Evolutionary conservation across 2,329 filamentous ascomycete genomes (phyloP).

Genomic region (Dactylellina leptospora): DNA sequence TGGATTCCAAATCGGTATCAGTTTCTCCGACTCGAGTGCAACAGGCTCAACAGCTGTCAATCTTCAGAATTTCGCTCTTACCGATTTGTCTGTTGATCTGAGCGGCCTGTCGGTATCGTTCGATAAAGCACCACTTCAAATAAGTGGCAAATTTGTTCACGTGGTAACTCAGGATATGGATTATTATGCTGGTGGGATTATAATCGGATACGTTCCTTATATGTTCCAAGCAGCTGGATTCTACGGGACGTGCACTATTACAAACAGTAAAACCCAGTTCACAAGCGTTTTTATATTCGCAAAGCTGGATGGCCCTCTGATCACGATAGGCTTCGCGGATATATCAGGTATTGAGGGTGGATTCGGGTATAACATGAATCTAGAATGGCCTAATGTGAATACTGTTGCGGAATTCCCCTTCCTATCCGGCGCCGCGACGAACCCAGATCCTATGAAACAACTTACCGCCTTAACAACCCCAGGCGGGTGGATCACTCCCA

Average conservation of each 20-base stretch:
- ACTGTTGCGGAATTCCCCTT: constrained; percentile 59
- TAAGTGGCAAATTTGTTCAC: constrained; percentile 60
- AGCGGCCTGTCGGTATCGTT: constrained; percentile 59
- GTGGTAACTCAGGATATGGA: constrained; percentile 54
- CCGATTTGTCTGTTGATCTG: neutral
- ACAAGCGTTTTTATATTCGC: neutral
- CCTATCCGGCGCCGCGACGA: too few species aligned
- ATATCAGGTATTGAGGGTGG: constrained; percentile 60
- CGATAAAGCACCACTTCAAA: constrained; percentile 59
- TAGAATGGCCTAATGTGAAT: constrained; percentile 58
- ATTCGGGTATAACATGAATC: constrained; percentile 61
- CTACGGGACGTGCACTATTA: constrained; percentile 58
- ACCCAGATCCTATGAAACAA: constrained; percentile 8
- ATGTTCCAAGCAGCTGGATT: constrained; percentile 61
- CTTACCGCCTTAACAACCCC: neutral
- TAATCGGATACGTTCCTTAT: constrained; percentile 59
- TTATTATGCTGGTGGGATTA: constrained; percentile 61
- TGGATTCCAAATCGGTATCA: constrained; percentile 59
- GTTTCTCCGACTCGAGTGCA: constrained; percentile 46
- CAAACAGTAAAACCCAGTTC: constrained; percentile 34
- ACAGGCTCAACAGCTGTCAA: neutral
- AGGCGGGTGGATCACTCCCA: constrained; percentile 51
- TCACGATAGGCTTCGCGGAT: constrained; percentile 60
- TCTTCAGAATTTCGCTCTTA: constrained; percentile 37
- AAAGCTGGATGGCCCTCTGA: constrained; percentile 59